These are phyloP conservation scores for Ceratobasidium sp. DNA, from an alignment of 1,284 basidiomycete genomes.

Conservation along the genomic window DNA sequence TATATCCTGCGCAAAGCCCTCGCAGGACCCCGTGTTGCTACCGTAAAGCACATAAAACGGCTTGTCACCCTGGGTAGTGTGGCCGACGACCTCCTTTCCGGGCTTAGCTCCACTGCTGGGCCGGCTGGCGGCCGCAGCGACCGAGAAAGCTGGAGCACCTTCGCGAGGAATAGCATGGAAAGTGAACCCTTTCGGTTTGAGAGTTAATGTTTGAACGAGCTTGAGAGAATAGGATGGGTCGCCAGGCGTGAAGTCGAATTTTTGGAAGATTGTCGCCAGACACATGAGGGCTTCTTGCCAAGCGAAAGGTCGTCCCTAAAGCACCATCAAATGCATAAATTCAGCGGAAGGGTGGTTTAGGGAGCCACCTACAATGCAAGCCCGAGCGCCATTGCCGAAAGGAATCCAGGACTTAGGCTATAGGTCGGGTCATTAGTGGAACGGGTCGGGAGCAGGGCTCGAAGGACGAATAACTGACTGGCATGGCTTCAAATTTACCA, in stretches of 20 bases:
- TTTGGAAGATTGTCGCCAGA: slow-evolving; percentile 52
- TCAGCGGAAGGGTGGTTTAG: background rate
- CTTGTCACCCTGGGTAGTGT: background rate
- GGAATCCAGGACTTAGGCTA: slow-evolving; percentile 47
- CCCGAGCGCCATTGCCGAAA: slow-evolving; percentile 52
- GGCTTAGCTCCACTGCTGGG: background rate
- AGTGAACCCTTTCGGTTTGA: slow-evolving; percentile 53
- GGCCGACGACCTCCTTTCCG: slow-evolving; percentile 38
- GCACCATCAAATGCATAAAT: background rate
- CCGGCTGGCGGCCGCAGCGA: background rate
- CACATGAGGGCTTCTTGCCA: slow-evolving; percentile 53
- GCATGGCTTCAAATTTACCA: slow-evolving; percentile 51
- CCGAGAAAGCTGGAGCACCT: slow-evolving; percentile 29
- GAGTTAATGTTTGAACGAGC: slow-evolving; percentile 52
- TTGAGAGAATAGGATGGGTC: slow-evolving; percentile 52
- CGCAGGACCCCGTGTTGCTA: slow-evolving; percentile 47
- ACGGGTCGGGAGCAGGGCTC: background rate
- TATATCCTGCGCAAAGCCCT: slow-evolving; percentile 45
- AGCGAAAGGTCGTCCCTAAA: slow-evolving; percentile 51
- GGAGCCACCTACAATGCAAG: slow-evolving; percentile 50
- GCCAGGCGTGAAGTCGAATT: slow-evolving; percentile 52
- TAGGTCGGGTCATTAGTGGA: background rate
- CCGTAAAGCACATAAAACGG: slow-evolving; percentile 41
- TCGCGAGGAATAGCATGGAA: slow-evolving; percentile 52
- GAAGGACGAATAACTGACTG: slow-evolving; percentile 19